Evolutionary conservation across 2,329 filamentous ascomycete species (phyloP), one percentile per base, ranked within the genome.

Genomic region (Plenodomus tracheiphilus): DNA sequence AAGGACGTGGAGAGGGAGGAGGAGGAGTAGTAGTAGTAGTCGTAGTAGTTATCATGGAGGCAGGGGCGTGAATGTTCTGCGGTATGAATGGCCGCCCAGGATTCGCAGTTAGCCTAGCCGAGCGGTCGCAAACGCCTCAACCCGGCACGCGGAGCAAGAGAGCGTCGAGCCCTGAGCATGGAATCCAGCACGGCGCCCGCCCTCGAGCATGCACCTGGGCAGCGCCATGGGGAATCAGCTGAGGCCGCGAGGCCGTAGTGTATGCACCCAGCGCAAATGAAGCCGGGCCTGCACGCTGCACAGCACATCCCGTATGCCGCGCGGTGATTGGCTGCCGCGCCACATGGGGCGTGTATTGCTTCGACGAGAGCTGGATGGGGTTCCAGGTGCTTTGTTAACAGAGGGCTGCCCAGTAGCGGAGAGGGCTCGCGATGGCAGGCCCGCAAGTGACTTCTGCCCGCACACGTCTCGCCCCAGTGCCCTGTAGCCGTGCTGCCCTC

Each of bases 321-420:
- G 22, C 5, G 38, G 41, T 53, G 46, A 54, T 51, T 59, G 56
- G 54, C 39, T 43, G 43, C 39, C 38, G 43, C 36, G 48, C 43
- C 41, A 42, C 42, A 48, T 46, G 47, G 53, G 42, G 47, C 48
- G 49, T 45, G 44, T 40, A 49, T 57, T n/a, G 54, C 56, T 46
- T 46, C 56, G 28, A 51, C 39, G 49, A 54, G 47, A 55, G 47
- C 49, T n/a, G n/a, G n/a, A n/a, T n/a, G 44, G 44, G 45, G 54
- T 51, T 51, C 48, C 53, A 52, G 38, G 48, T 49, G 52, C 49
- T 47, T 52, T 49, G 51, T 48, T 39, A 46, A 49, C 37, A 56
- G 51, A 17, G 40, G 38, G 19, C 11, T 17, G 51, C 46, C 47
- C 48, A 40, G 39, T 36, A 20, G 52, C 52, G 39, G 25, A 40